A percentile compares a stretch with the other conserved stretches of the same genome.
Conservation (phyloP, 495 filamentous ascomycete genomes). For the Aspergillus nidulans region DNA sequence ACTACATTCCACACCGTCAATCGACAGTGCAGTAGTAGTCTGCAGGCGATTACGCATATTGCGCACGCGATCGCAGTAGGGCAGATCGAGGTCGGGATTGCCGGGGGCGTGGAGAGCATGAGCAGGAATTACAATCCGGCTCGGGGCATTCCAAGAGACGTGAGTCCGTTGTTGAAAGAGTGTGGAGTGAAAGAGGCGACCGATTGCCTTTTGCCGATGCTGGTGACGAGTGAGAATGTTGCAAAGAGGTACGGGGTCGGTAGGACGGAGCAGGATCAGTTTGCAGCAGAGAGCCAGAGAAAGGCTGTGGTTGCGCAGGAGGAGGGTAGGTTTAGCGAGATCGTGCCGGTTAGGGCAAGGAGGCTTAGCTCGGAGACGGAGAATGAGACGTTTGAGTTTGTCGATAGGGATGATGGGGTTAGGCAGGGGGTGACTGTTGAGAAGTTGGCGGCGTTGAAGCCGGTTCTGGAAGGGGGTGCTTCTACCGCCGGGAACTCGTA, state of each 20-base stretch:
- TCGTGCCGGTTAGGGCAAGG: slow-evolving; percentile 67
- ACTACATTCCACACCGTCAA: slow-evolving; percentile 69
- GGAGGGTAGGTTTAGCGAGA: slow-evolving; percentile 79
- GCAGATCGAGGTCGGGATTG: slow-evolving; percentile 75
- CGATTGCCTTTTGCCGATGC: slow-evolving; percentile 83
- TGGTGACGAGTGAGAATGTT: slow-evolving; percentile 87
- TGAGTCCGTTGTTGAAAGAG: slow-evolving; percentile 56
- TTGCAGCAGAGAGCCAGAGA: slow-evolving; percentile 70
- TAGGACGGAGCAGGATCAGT: slow-evolving; percentile 68
- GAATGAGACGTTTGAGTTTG: slow-evolving; percentile 59
- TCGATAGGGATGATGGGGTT: slow-evolving; percentile 78
- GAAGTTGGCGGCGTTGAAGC: slow-evolving; percentile 66
- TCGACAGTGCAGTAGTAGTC: slow-evolving; percentile 84
- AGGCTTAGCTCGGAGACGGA: slow-evolving; percentile 66
- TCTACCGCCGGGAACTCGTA: slow-evolving; percentile 61
- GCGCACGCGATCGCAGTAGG: slow-evolving; percentile 71
- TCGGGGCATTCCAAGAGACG: slow-evolving; percentile 64
- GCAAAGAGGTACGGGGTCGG: slow-evolving; percentile 71
- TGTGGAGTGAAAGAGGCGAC: slow-evolving; percentile 58
- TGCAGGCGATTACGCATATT: slow-evolving; percentile 82
- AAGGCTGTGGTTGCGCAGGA: slow-evolving; percentile 77
- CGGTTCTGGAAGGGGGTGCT: slow-evolving; percentile 77
- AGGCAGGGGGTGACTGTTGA: slow-evolving; percentile 77
- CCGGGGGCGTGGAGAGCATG: slow-evolving; percentile 80
- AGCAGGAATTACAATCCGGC: slow-evolving; percentile 55